Conservation (phyloP, 1,284 basidiomycete genomes). For the Mycosarcoma mackinlayi region DNA sequence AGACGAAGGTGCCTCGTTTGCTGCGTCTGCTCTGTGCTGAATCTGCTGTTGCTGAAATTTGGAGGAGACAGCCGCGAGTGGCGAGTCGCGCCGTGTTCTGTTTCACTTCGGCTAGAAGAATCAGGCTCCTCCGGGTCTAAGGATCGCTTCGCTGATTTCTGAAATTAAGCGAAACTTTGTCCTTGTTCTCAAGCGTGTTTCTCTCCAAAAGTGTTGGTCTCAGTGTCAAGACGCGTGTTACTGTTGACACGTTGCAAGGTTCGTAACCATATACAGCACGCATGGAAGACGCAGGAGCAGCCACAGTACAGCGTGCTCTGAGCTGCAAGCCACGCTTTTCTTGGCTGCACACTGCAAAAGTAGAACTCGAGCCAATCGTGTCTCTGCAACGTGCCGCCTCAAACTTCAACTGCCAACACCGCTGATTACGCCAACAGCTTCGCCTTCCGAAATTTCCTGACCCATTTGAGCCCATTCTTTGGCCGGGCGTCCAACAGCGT, state of each 20-base stretch:
- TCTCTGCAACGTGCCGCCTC: no score
- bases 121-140: conserved; percentile 14
- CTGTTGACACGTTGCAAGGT: not conserved
- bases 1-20: not conserved
- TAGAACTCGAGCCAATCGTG: no score
- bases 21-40: no score
- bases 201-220: conserved; percentile 13
- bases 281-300: not conserved
- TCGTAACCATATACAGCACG: no score
- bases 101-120: not conserved
- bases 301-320: not conserved
- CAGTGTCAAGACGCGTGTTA: conserved; percentile 12
- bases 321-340: not conserved
- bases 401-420: no score
- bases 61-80: no score
- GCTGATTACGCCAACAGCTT: not conserved
- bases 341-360: no score
- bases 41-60: no score
- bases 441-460: no score
- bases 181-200: not conserved
- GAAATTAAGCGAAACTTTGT: conserved; percentile 11
- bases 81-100: not conserved
- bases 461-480: no score
- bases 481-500: no score
- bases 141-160: conserved; percentile 3